phyloP scores from a whole-genome alignment of 768 basidiomycete species.

The Chalciporus sphaerocephalus region DNA sequence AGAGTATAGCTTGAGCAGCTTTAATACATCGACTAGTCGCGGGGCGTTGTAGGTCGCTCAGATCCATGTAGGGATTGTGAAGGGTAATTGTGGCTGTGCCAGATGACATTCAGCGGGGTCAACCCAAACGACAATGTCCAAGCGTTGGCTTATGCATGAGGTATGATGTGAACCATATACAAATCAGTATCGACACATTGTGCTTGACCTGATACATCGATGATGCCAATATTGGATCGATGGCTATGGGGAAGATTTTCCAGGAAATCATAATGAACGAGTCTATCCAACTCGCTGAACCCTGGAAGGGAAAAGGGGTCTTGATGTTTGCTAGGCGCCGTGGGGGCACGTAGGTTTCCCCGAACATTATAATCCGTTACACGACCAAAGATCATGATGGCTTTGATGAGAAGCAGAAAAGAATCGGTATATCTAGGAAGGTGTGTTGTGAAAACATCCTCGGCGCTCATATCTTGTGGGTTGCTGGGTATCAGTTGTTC shows the following conservation, averaged over 20 bases:
- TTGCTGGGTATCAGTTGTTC: constrained; percentile 62
- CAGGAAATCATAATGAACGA: constrained; percentile 65
- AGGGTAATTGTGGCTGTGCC: constrained; percentile 80
- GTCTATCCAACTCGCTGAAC: constrained; percentile 65
- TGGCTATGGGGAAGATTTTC: constrained; percentile 64
- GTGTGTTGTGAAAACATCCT: constrained; percentile 66
- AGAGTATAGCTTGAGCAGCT: constrained; percentile 69
- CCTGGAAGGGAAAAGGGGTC: constrained; percentile 66
- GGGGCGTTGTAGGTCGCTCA: constrained; percentile 55
- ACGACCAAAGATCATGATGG: constrained; percentile 77
- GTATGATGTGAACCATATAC: constrained; percentile 82
- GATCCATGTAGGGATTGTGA: constrained; percentile 80
- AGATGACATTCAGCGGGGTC: constrained; percentile 11
- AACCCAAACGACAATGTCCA: constrained; percentile 2
- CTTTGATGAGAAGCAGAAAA: constrained; percentile 76
- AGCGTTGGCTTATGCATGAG: constrained; percentile 77
- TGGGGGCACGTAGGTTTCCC: constrained; percentile 61
- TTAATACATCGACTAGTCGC: constrained; percentile 72
- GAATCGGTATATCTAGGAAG: constrained; percentile 77
- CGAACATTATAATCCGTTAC: constrained; percentile 85
- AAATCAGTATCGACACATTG: constrained; percentile 73
- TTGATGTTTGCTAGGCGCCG: constrained; percentile 64
- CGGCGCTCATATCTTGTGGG: constrained; percentile 64
- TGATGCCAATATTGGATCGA: constrained; percentile 60
- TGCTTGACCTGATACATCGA: constrained; percentile 50